Conservation (phyloP, 257 asterid genomes). For the Ilex asprella region DNA sequence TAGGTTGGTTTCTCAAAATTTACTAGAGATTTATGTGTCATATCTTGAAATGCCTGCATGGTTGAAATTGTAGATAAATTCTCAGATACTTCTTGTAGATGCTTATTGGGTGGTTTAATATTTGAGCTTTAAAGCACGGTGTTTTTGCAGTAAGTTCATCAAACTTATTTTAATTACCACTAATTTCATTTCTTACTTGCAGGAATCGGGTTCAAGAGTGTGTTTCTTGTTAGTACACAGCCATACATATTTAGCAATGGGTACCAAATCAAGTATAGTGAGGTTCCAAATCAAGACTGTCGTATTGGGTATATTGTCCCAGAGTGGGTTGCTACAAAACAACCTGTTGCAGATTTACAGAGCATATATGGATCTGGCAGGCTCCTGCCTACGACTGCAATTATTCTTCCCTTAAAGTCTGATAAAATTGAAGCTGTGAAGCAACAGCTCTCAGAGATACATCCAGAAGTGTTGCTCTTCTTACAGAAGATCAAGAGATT, state of each 20-base stretch:
- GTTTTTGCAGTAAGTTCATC: too few relatives aligned
- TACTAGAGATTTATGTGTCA: too few relatives aligned
- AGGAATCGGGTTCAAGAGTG: not conserved
- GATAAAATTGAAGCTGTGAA: not conserved
- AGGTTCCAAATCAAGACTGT: not conserved
- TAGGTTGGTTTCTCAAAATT: too few relatives aligned
- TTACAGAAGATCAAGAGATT: not conserved
- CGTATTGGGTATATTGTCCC: not conserved
- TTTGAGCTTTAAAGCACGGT: too few relatives aligned
- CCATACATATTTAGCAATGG: not conserved
- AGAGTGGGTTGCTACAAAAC: not conserved
- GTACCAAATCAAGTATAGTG: not conserved
- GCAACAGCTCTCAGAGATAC: not conserved
- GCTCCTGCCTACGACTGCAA: not conserved
- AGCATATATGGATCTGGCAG: not conserved
- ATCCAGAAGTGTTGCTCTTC: not conserved
- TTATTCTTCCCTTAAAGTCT: not conserved
- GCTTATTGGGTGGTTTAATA: too few relatives aligned
- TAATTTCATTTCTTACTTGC: not conserved
- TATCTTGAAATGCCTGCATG: too few relatives aligned
- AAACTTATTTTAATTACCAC: too few relatives aligned
- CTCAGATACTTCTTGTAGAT: too few relatives aligned
- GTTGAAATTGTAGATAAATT: too few relatives aligned
- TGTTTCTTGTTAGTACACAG: not conserved
- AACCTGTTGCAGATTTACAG: not conserved